Base-by-base conservation (phyloP, 352 stramenopile genomes). In the Lagenidium sp. region DNA sequence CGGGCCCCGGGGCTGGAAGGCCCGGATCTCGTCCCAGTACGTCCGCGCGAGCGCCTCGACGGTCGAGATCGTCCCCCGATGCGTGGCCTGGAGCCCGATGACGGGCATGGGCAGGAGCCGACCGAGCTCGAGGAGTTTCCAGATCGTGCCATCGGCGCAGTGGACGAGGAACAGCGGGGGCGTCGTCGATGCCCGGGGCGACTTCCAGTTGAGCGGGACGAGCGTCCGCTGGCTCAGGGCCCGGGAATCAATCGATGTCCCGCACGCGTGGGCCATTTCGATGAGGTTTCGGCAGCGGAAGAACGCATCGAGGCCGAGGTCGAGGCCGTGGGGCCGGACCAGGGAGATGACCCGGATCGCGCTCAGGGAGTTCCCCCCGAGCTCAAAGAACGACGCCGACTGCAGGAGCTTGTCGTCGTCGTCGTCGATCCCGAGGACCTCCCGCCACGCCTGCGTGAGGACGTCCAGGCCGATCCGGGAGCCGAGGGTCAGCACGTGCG, bases 321-420 rank as follows among this genome's bases (percentile, higher is more conserved):
- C 25, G 10, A 86, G 19, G 4, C 64, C 66, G 16, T 76, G 69
- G 6, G 63, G 54, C 36, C 74, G 64, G 21, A 76, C 61, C 5
- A 83, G 40, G 6, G 65, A 65, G 15, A 83, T 81, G 23, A 75
- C 67, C 2, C 69, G 73, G n/a, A 85, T 80, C 31, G 73, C 73
- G 10, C 62, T 51, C 15, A 89, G 50, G 7, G 74, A 87, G 23
- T 85, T 72, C 10, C 77, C 77, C 4, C 77, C 77, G 11, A 86
- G 32, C 32, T 81, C 68, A 38, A 89, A 85, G 44, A 86, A 89
- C 1, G 70, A 78, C 11, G 39, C 48, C 0, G 55, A 47, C 30
- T 55, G 41, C 31, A 68, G 47, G 34, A 35, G 44, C 6, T 25
- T 37, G 4, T 77, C 41, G n/a, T 46, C 38, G 4, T 77, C 41